Conservation (phyloP, 2,329 filamentous ascomycete species). For the Lachnellula subtilissima region DNA sequence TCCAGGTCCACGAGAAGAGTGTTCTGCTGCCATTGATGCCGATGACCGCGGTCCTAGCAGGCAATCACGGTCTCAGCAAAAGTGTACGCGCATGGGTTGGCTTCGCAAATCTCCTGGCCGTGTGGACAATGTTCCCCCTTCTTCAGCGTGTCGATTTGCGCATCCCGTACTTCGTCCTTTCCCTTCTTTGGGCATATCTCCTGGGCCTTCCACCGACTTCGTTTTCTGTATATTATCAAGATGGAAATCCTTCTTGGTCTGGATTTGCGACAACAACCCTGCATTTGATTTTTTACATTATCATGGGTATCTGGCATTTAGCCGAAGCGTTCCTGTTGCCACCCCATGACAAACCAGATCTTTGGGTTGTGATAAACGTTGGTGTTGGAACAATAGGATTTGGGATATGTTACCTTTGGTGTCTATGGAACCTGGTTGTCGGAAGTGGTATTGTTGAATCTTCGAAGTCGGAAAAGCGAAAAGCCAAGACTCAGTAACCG, state of each 20-base stretch:
- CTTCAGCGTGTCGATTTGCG: conserved; percentile 78
- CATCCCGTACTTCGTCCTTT: conserved; percentile 80
- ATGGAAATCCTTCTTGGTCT: conserved; percentile 41
- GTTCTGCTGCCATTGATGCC: conserved; percentile 87
- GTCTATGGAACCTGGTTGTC: conserved; percentile 60
- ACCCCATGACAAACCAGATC: conserved; percentile 75
- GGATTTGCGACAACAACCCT: conserved; percentile 59
- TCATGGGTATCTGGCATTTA: conserved; percentile 78
- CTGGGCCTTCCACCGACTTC: conserved; percentile 79
- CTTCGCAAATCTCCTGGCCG: conserved; percentile 86
- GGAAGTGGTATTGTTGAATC: conserved; percentile 43
- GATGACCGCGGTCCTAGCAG: conserved; percentile 82
- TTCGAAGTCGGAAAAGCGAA: conserved; percentile 19
- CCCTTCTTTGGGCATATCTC: conserved; percentile 85
- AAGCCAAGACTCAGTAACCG: conserved; percentile 24
- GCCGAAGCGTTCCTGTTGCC: conserved; percentile 64
- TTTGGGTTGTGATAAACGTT: conserved; percentile 92
- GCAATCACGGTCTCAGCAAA: conserved; percentile 70
- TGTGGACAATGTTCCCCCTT: conserved; percentile 92
- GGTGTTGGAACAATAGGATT: conserved; percentile 83
- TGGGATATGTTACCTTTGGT: conserved; percentile 86
- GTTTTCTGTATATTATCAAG: conserved; percentile 61
- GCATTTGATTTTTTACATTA: conserved; percentile 70
- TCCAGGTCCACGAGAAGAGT: conserved; percentile 98
- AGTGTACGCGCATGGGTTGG: conserved; percentile 84